Base-by-base conservation (phyloP, 495 filamentous ascomycete species). In the Hypoxylon perforatum region DNA sequence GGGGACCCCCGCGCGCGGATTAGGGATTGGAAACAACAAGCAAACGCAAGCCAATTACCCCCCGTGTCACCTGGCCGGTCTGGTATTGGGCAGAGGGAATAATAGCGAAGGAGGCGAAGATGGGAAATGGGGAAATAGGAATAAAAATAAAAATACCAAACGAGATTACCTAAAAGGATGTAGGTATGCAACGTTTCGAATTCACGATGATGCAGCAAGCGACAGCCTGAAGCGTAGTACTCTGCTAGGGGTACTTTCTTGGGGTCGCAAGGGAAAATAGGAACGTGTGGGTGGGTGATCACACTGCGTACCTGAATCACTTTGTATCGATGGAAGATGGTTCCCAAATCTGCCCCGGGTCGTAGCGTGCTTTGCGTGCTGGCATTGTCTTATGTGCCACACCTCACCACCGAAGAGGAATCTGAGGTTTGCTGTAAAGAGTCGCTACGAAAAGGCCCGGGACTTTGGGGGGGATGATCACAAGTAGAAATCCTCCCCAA, bases 241-340 rank as follows among this genome's bases (percentile, higher is more conserved):
- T n/a, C n/a, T n/a, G n/a, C n/a, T n/a, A n/a, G n/a, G n/a, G n/a
- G 36, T 15, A 55, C 23, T 17, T 17, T 17, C 15, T 15, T 14
- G 44, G 22, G 33, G 35, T 67, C 58, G 59, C 59, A 68, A 59
- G 58, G 57, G 50, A 59, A 30, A 45, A 39, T 14, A 39, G 25
- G 41, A 23, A 12, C n/a, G 46, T 9, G n/a, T 5, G 47, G 65
- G 46, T 57, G 52, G 58, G 39, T 58, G 59, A 63, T 60, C 65
- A 63, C 59, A 63, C 59, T 49, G 46, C 56, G 65, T 69, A 61
- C 65, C 65, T 69, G 65, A 69, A 69, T 69, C 65, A 69, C 44
- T 52, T 36, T 55, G 57, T 57, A 44, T 66, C 44, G 8, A 17
- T 44, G 5, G 65, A 54, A 42, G 63, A 59, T 57, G 58, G 46